phyloP scores from a whole-genome alignment of 1,284 basidiomycete genomes.

The Sphaerobolus stellatus region DNA sequence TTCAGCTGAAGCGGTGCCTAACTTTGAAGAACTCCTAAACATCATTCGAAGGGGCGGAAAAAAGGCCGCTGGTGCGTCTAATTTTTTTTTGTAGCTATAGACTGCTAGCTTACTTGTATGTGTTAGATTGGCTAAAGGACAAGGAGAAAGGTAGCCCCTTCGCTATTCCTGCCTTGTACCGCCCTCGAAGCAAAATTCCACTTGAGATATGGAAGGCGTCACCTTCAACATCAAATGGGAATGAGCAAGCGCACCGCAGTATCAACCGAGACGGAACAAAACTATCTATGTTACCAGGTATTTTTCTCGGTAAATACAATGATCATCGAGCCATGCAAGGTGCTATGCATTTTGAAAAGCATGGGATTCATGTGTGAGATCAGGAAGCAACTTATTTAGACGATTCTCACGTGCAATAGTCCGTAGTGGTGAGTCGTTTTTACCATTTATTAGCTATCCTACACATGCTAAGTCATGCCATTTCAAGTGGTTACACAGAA shows the following conservation, averaged over 20 bases:
- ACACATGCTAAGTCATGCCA: neutral
- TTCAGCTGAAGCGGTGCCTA: neutral
- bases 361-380: neutral
- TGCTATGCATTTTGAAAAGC: neutral
- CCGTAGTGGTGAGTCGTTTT: neutral
- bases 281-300: neutral
- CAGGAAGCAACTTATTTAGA: neutral
- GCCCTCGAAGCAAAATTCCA: slow-evolving; percentile 4
- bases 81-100: neutral
- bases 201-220: slow-evolving; percentile 5
- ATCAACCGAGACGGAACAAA: neutral
- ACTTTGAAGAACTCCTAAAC: neutral
- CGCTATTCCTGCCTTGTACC: slow-evolving; percentile 1
- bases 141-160: neutral
- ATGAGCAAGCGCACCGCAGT: neutral
- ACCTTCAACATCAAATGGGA: neutral
- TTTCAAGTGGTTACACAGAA: neutral
- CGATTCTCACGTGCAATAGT: neutral
- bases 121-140: slow-evolving; percentile 5
- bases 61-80: slow-evolving; percentile 9
- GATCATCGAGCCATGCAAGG: neutral
- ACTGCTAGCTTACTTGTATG: neutral
- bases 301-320: neutral
- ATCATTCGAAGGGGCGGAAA: slow-evolving; percentile 7
- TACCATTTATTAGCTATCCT: neutral